A percentile compares a stretch with the other conserved stretches of the same genome.
These are phyloP conservation scores for Trypanosoma cruzi DNA, from an alignment of 208 protist species.

Conservation along the genomic window DNA sequence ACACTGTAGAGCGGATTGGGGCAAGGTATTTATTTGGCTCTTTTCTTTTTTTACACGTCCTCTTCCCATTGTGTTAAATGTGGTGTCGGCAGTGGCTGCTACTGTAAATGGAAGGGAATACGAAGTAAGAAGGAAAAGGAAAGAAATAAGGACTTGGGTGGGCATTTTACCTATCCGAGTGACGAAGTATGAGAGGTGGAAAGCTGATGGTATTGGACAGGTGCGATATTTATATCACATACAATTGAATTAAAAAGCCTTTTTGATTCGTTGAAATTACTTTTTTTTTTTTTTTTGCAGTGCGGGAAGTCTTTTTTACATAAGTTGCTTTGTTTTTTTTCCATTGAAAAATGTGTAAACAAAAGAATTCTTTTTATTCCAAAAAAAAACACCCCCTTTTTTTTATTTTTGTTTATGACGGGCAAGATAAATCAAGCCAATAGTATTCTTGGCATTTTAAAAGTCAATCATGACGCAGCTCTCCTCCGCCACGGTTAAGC, in stretches of 20 bases:
- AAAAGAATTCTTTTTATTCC: neutral
- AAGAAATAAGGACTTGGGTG: neutral
- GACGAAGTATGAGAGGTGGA: neutral
- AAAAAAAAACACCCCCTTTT: no score
- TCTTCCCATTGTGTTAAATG: neutral
- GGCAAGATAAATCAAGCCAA: neutral
- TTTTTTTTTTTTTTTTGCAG: conserved; percentile 15
- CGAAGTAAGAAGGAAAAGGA: neutral
- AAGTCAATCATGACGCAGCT: conserved; percentile 73
- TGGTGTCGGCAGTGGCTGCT: neutral
- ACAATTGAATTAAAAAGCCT: conserved; percentile 10
- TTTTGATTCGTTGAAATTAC: conserved; percentile 1
- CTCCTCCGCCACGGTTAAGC: conserved; percentile 86
- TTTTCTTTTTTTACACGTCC: neutral
- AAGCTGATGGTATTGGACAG: neutral
- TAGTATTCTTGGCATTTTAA: conserved; percentile 1
- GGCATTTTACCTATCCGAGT: neutral
- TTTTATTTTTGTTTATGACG: neutral
- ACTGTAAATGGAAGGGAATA: neutral
- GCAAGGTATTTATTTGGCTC: neutral
- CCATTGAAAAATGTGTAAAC: no score
- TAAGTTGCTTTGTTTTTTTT: neutral
- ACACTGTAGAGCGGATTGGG: neutral
- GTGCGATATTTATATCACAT: neutral
- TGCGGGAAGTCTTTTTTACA: neutral